Percentiles rank a stretch among this genome's conserved stretches.
These are phyloP conservation scores for Nakataea oryzae DNA, from an alignment of 2,329 filamentous ascomycete species.

Conservation along the genomic window DNA sequence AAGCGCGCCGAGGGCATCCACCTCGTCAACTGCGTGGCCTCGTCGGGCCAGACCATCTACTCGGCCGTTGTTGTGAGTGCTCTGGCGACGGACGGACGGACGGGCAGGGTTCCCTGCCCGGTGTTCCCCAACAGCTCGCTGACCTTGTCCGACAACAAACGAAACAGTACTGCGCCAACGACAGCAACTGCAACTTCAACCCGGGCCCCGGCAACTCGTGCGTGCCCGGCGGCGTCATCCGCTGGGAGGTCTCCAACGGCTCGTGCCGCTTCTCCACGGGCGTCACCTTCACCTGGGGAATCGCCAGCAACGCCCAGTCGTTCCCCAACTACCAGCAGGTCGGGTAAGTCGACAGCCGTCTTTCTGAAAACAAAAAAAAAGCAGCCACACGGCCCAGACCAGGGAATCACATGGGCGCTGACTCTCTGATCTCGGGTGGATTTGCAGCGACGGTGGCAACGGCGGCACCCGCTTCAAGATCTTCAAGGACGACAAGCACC, in stretches of 20 bases:
- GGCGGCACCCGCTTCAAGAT: slow-evolving; percentile 5
- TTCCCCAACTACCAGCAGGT: slow-evolving; percentile 6
- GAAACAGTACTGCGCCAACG: slow-evolving; percentile 12
- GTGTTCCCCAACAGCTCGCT: background rate
- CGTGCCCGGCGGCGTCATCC: background rate
- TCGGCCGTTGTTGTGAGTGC: slow-evolving; percentile 3
- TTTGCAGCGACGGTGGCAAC: slow-evolving; percentile 4
- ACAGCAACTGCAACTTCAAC: slow-evolving; percentile 10
- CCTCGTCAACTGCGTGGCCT: slow-evolving; percentile 9
- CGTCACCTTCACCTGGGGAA: slow-evolving; percentile 11
- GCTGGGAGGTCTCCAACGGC: slow-evolving; percentile 9
- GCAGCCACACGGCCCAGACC: too few species aligned
- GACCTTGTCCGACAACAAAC: background rate
- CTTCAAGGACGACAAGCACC: slow-evolving; percentile 8
- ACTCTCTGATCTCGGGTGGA: background rate
- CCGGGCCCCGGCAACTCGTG: slow-evolving; percentile 6
- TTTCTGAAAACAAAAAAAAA: background rate
- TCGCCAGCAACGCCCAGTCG: slow-evolving; percentile 7
- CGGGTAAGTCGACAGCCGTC: slow-evolving; percentile 7
- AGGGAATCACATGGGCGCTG: too few species aligned
- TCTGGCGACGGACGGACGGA: background rate
- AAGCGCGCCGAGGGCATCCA: slow-evolving; percentile 11
- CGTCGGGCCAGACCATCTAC: background rate
- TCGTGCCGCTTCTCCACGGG: slow-evolving; percentile 11
- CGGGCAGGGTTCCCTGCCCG: too few species aligned